phyloP scores from a whole-genome alignment of 306 rosid species.

The Fagus crenata region DNA sequence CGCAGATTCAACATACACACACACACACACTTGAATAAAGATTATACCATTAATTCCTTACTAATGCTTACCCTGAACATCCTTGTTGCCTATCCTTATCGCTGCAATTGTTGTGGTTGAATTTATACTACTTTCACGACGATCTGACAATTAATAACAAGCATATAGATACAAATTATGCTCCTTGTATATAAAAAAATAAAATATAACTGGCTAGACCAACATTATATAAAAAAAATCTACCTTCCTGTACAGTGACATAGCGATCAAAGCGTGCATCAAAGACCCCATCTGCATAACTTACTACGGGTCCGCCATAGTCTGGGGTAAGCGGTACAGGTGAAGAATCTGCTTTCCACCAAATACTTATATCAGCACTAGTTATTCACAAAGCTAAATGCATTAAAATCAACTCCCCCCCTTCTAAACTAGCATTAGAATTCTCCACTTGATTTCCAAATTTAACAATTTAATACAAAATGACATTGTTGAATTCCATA shows the following conservation, averaged over 20 bases:
- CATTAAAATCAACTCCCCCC: background rate
- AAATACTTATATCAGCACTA: conserved; percentile 22
- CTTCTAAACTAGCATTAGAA: background rate
- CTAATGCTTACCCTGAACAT: conserved; percentile 54
- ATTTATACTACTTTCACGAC: conserved; percentile 62
- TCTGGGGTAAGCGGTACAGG: conserved; percentile 75
- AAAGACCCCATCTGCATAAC: conserved; percentile 85
- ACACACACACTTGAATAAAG: background rate
- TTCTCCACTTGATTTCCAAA: background rate
- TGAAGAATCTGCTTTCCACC: conserved; percentile 49
- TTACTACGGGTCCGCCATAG: conserved; percentile 64
- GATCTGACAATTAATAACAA: conserved; percentile 50
- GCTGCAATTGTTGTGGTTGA: conserved; percentile 67
- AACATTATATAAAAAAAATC: background rate
- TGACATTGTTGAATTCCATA: background rate
- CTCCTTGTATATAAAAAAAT: background rate
- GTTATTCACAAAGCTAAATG: background rate
- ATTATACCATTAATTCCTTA: background rate
- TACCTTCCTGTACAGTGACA: conserved; percentile 85
- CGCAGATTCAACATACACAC: background rate
- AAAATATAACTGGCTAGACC: background rate
- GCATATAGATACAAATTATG: conserved; percentile 12
- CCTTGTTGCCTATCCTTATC: conserved; percentile 52
- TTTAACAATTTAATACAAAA: background rate
- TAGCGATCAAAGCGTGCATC: conserved; percentile 75